Conservation (phyloP, 1,139 yeast species). For the Candida mesenterica region DNA sequence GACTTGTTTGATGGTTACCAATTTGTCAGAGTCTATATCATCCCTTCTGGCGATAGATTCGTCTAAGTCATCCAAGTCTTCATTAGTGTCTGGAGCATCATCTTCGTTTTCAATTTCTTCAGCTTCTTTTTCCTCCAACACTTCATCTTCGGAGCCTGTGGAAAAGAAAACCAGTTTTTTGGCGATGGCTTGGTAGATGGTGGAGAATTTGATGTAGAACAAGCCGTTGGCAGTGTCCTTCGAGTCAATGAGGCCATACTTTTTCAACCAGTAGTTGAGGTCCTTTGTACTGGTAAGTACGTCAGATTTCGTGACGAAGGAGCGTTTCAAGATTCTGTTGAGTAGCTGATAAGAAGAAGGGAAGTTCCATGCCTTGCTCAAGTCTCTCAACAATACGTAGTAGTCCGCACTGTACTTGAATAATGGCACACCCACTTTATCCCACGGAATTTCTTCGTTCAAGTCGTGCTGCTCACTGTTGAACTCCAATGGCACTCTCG, state of each 20-base stretch:
- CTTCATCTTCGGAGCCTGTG: background rate
- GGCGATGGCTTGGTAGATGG: conserved; percentile 18
- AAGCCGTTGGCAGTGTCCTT: conserved; percentile 20
- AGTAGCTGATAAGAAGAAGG: conserved; percentile 47
- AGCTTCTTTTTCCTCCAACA: conserved; percentile 2
- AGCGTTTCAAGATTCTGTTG: conserved; percentile 23
- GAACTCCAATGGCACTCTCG: conserved; percentile 7
- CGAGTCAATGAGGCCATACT: conserved; percentile 20
- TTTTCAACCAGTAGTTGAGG: conserved; percentile 25
- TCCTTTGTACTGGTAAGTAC: conserved; percentile 17
- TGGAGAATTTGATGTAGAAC: conserved; percentile 29
- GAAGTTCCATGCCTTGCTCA: conserved; percentile 38
- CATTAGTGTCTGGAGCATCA: background rate
- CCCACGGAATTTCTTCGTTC: conserved; percentile 5
- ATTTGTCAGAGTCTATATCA: conserved; percentile 20
- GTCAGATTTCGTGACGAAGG: conserved; percentile 20
- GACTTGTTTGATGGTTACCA: conserved; percentile 35
- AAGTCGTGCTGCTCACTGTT: conserved; percentile 1
- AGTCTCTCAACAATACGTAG: conserved; percentile 31
- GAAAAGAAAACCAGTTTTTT: conserved; percentile 20
- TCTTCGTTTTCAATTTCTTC: conserved; percentile 5
- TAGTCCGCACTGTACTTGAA: conserved; percentile 9
- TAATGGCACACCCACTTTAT: conserved; percentile 9
- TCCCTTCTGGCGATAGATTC: conserved; percentile 7
- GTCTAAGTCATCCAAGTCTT: conserved; percentile 5